A percentile compares a stretch with the other conserved stretches of the same genome.
phyloP scores from a whole-genome alignment of 2,329 filamentous ascomycete species.

The Epichloe bromicola region DNA sequence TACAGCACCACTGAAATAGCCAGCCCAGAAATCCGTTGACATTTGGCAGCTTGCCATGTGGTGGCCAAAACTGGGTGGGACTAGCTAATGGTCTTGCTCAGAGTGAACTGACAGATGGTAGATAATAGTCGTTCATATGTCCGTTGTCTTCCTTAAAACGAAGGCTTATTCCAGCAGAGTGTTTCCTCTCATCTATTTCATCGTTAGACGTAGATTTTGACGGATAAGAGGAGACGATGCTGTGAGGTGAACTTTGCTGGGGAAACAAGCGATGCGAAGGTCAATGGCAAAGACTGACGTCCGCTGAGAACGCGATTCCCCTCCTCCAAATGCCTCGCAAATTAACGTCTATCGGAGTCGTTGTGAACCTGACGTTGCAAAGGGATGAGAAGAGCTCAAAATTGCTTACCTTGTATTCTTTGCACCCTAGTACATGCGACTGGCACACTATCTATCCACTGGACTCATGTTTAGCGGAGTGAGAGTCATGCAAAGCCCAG shows the following conservation, averaged over 20 bases:
- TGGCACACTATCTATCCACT: too few relatives aligned
- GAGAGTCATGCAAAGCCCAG: too few relatives aligned
- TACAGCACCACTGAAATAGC: conserved; percentile 74
- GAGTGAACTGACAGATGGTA: background rate
- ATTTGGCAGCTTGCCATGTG: conserved; percentile 27
- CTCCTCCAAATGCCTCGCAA: too few relatives aligned
- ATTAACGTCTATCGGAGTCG: too few relatives aligned
- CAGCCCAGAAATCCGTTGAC: conserved; percentile 88
- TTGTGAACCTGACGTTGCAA: too few relatives aligned
- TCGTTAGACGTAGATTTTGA: background rate
- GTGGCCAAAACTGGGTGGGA: background rate
- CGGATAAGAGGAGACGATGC: background rate
- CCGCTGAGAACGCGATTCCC: too few relatives aligned
- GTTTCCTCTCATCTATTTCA: background rate
- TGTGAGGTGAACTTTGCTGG: background rate
- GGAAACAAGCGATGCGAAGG: too few relatives aligned
- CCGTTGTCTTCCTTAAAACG: background rate
- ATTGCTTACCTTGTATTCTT: too few relatives aligned
- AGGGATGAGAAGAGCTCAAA: too few relatives aligned
- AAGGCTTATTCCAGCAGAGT: background rate
- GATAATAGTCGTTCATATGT: background rate
- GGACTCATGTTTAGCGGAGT: too few relatives aligned
- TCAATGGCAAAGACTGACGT: too few relatives aligned
- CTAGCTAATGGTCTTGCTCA: background rate
- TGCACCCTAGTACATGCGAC: too few relatives aligned